A percentile compares a stretch with the other conserved stretches of the same genome.
These are phyloP conservation scores for Pistacia integerrima DNA, from an alignment of 345 rosid genomes.

Conservation along the genomic window DNA sequence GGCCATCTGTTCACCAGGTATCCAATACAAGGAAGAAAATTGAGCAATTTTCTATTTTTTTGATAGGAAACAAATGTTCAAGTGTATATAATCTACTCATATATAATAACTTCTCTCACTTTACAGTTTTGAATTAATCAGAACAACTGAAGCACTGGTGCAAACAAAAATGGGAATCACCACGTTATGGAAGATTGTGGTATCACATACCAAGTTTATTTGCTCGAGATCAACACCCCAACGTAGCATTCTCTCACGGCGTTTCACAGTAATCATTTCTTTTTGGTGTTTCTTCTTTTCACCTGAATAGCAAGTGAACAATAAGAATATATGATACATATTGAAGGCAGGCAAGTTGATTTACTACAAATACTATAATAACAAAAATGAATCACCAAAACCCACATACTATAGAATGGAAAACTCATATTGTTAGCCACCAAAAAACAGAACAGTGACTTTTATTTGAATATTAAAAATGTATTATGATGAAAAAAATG, in stretches of 20 bases:
- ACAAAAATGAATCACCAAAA: background rate
- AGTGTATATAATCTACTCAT: no score
- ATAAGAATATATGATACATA: conserved; percentile 8
- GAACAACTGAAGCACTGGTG: no score
- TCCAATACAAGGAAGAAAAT: background rate
- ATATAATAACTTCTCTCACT: no score
- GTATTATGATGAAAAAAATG: background rate
- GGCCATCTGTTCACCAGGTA: background rate
- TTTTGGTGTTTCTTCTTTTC: conserved; percentile 84
- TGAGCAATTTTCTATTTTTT: background rate
- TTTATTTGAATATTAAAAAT: background rate
- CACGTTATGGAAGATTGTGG: background rate
- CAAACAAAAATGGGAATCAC: no score
- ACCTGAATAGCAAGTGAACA: conserved; percentile 36
- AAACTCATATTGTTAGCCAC: background rate
- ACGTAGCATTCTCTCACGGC: conserved; percentile 72
- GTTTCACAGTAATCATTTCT: conserved; percentile 77
- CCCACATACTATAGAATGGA: background rate
- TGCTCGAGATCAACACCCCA: conserved; percentile 80
- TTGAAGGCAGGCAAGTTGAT: conserved; percentile 1
- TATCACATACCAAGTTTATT: conserved; percentile 56
- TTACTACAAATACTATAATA: background rate
- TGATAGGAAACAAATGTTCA: no score
- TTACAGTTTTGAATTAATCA: no score
- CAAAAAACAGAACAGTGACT: background rate